Evolutionary conservation across 164 flowering plant species (phyloP).

Genomic region (Stephania cephalantha): DNA sequence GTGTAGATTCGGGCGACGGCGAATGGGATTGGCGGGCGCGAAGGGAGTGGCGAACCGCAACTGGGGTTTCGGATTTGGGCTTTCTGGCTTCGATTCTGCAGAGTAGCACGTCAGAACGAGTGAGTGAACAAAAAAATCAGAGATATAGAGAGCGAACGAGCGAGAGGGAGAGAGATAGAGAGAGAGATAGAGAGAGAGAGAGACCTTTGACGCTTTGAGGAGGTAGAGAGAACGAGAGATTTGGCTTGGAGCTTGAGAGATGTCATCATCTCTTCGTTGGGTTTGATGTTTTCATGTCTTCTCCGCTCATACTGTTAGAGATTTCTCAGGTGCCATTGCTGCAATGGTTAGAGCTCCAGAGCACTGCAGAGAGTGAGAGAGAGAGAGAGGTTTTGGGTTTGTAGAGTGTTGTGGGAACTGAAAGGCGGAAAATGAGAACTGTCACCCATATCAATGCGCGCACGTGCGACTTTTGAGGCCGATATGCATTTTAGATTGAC

Average conservation of each 20-base stretch:
- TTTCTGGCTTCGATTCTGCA: slow-evolving; percentile 48
- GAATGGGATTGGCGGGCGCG: slow-evolving; percentile 27
- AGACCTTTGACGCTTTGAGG: slow-evolving; percentile 47
- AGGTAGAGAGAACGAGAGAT: slow-evolving; percentile 28
- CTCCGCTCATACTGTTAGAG: slow-evolving; percentile 61
- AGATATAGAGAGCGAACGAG: slow-evolving; percentile 10
- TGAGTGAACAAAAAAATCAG: background rate
- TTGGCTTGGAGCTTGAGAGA: slow-evolving; percentile 44
- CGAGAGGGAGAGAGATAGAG: too few relatives aligned
- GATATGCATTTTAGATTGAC: too few relatives aligned
- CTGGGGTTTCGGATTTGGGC: slow-evolving; percentile 34
- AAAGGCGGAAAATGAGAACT: too few relatives aligned
- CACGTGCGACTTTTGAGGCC: too few relatives aligned
- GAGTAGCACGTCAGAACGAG: background rate
- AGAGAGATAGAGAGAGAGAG: slow-evolving; percentile 4
- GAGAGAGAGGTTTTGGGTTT: too few relatives aligned
- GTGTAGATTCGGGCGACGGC: slow-evolving; percentile 2
- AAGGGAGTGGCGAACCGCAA: slow-evolving; percentile 57
- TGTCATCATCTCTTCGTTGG: slow-evolving; percentile 55
- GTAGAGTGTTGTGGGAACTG: too few relatives aligned
- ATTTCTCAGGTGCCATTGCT: slow-evolving; percentile 36
- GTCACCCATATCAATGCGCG: too few relatives aligned
- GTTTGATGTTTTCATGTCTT: slow-evolving; percentile 65
- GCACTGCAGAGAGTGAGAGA: too few relatives aligned
- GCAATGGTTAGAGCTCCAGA: background rate